Evolutionary conservation across 345 rosid genomes (phyloP).

Genomic region (Aegle marmelos): DNA sequence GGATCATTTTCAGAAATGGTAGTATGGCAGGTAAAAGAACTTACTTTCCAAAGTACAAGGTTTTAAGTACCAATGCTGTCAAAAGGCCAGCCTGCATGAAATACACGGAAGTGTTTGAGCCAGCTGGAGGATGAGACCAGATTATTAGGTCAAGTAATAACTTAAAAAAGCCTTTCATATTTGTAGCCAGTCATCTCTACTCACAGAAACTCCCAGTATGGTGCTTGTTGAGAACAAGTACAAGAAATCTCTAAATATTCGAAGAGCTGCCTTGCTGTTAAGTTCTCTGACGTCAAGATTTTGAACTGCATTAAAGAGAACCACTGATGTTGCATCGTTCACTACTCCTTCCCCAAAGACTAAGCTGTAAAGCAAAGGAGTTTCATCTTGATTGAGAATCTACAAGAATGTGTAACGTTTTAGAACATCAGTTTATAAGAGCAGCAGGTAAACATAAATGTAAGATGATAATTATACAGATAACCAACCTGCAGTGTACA

Average conservation of each 20-base stretch:
- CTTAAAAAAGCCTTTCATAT: neutral
- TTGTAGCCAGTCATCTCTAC: slow-evolving; percentile 17
- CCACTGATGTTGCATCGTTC: slow-evolving; percentile 89
- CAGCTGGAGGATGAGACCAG: neutral
- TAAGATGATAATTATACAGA: neutral
- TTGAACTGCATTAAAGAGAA: slow-evolving; percentile 77
- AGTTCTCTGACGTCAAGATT: slow-evolving; percentile 58
- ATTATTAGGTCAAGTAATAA: neutral
- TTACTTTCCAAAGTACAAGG: slow-evolving; percentile 68
- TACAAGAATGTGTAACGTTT: slow-evolving; percentile 13
- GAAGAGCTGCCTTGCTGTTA: slow-evolving; percentile 40
- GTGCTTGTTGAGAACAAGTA: slow-evolving; percentile 83
- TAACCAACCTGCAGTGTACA: slow-evolving; percentile 84
- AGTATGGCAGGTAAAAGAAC: neutral
- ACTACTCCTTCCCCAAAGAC: slow-evolving; percentile 97
- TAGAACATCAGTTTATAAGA: neutral
- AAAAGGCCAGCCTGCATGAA: slow-evolving; percentile 66
- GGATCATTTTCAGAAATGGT: neutral
- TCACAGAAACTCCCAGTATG: slow-evolving; percentile 61
- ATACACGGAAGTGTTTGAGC: neutral
- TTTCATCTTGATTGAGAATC: slow-evolving; percentile 93
- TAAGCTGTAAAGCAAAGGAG: slow-evolving; percentile 76
- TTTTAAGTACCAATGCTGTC: slow-evolving; percentile 62
- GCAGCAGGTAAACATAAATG: neutral
- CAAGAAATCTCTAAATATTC: slow-evolving; percentile 54